Percentiles rank a stretch among this genome's conserved stretches.
Conservation (phyloP, 1,284 basidiomycete genomes). For the Takashimella tepidaria region DNA sequence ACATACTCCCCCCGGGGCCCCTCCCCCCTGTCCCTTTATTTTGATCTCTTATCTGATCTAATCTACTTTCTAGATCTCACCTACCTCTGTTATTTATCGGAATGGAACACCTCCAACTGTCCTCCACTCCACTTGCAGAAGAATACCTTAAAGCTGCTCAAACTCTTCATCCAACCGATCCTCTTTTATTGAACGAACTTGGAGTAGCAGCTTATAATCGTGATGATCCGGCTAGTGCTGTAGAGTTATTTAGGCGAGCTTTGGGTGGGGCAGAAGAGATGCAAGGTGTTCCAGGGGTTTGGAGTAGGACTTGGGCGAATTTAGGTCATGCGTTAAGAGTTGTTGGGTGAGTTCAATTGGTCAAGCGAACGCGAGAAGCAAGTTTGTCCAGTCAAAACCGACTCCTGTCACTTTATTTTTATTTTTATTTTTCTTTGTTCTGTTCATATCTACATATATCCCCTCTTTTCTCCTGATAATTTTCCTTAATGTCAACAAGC, state of each 20-base stretch:
- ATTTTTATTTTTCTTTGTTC: too few species aligned
- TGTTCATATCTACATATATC: too few species aligned
- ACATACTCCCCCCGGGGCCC: too few species aligned
- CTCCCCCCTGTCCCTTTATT: too few species aligned
- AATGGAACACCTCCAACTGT: conserved; percentile 93
- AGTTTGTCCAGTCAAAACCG: too few species aligned
- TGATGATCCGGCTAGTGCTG: conserved; percentile 66
- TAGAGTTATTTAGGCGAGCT: conserved; percentile 64
- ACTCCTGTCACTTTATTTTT: too few species aligned
- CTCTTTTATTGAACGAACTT: conserved; percentile 83
- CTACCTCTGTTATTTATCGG: conserved; percentile 92
- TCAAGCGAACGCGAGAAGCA: too few species aligned
- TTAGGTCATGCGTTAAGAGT: conserved; percentile 81
- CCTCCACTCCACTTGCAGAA: conserved; percentile 73
- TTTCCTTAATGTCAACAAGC: too few species aligned
- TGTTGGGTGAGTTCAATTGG: conserved; percentile 60
- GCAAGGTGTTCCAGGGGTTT: conserved; percentile 74
- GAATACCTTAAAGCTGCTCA: conserved; percentile 80
- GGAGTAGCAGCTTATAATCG: conserved; percentile 88
- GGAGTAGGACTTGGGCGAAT: conserved; percentile 85
- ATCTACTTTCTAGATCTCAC: conserved; percentile 87
- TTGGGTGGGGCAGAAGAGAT: conserved; percentile 70
- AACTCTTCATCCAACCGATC: conserved; percentile 75
- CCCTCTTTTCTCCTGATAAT: not conserved
- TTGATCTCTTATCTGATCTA: too few species aligned